Percentiles rank a stretch among this genome's conserved stretches.
Conservation (phyloP, 495 filamentous ascomycete genomes). For the Daldinia concentrica region DNA sequence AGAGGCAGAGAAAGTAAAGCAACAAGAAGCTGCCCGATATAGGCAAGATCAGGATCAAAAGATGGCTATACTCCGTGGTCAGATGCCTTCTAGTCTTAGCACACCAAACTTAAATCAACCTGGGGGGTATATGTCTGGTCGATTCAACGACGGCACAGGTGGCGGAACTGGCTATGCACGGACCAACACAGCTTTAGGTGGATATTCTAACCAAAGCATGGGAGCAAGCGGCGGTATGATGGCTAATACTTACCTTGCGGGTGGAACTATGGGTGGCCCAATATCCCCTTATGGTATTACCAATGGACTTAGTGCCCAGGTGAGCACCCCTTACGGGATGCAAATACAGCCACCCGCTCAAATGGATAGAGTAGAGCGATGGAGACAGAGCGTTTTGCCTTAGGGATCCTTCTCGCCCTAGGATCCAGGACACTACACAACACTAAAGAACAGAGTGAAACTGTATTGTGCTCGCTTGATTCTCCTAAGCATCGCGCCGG, state of each 20-base stretch:
- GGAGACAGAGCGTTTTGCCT: conserved; percentile 83
- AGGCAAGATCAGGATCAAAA: conserved; percentile 50
- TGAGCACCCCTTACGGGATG: conserved; percentile 43
- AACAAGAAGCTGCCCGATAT: conserved; percentile 49
- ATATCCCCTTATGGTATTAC: conserved; percentile 38
- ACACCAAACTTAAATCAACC: conserved; percentile 44
- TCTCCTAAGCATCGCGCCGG: conserved; percentile 30
- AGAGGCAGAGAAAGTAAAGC: conserved; percentile 36
- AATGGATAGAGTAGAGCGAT: conserved; percentile 85
- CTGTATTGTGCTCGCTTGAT: background rate
- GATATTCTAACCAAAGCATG: conserved; percentile 26
- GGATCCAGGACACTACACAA: background rate
- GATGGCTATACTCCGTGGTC: conserved; percentile 52
- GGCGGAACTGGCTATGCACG: conserved; percentile 46
- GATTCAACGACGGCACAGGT: conserved; percentile 62
- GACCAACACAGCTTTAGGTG: conserved; percentile 33
- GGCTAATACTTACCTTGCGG: conserved; percentile 33
- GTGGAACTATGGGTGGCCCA: conserved; percentile 27
- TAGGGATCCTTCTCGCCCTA: conserved; percentile 25
- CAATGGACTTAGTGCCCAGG: conserved; percentile 40
- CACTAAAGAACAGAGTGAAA: background rate
- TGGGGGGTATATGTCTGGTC: conserved; percentile 61
- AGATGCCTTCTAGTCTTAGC: conserved; percentile 52
- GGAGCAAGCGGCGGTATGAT: conserved; percentile 15
- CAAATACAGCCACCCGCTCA: conserved; percentile 55